Base-by-base conservation (phyloP, 768 basidiomycete genomes). In the Sporobolomyces roseus region DNA sequence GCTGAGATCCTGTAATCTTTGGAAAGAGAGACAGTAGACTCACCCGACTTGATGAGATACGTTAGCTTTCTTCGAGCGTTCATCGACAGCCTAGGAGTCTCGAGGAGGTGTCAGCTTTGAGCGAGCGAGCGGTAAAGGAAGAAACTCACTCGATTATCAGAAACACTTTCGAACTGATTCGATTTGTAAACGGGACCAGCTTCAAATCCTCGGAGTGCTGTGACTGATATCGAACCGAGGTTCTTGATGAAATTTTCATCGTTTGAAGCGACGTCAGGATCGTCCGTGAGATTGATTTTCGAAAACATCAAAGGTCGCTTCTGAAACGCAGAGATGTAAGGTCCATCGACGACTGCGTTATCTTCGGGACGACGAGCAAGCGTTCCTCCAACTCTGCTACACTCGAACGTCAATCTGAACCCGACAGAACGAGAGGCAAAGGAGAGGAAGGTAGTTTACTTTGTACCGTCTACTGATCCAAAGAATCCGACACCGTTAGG, bases 71-170 rank as follows among this genome's bases (percentile, higher is more conserved):
- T 70, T 70, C 19, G 50, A 55, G 9, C 53, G 46, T 30, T 70
- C 69, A 36, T 70, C 54, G 32, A 70, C 32, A 27, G 62, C 62
- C 59, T 69, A n/a, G n/a, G n/a, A n/a, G n/a, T n/a, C n/a, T n/a
- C n/a, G n/a, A 27, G n/a, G n/a, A n/a, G n/a, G 3, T 7, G 23
- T 23, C 9, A 33, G 21, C 32, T 32, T 10, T 10, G 52, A 9
- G 32, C 52, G 30, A 12, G 32, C 35, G n/a, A 25, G 33, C 16
- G 54, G 16, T 33, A 5, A n/a, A 13, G 27, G 1, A 16, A 46
- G 4, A 0, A 29, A 53, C 12, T 8, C 32, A 21, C 3, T 17
- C 19, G 49, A 29, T 8, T 4, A 16, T 23, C 41, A 17, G 8
- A 35, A 43, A 43, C 30, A 12, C 32, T 13, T n/a, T 23, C 21